These are phyloP conservation scores for Fusarium armeniacum DNA, from an alignment of 2,329 filamentous ascomycete genomes.

Conservation along the genomic window DNA sequence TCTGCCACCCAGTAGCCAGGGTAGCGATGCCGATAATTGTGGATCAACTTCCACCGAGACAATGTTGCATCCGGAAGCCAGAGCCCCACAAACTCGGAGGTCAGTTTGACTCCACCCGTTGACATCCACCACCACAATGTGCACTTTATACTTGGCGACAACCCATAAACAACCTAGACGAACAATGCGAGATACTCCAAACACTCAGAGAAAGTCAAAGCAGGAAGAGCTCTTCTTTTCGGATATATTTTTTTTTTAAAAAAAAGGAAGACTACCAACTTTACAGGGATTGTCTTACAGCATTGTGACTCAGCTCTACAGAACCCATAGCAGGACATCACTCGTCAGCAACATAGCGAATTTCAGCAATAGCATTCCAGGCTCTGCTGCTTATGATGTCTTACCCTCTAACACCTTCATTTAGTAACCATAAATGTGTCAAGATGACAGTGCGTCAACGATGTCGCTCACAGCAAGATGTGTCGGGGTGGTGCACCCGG, in stretches of 20 bases:
- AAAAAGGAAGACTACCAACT: not conserved
- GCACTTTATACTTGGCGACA: not conserved
- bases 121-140: not conserved
- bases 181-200: too few species aligned
- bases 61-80: not conserved
- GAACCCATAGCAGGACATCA: not conserved
- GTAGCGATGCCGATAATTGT: not conserved
- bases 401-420: not conserved
- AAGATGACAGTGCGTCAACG: not conserved
- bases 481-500: not conserved
- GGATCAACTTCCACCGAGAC: not conserved
- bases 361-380: too few species aligned
- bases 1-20: too few species aligned
- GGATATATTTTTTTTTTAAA: too few species aligned
- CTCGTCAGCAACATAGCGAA: not conserved
- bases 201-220: too few species aligned
- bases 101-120: not conserved
- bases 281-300: not conserved
- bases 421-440: not conserved
- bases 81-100: constrained; percentile 3
- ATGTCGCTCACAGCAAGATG: not conserved
- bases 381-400: rapidly evolving
- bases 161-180: not conserved
- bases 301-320: not conserved
- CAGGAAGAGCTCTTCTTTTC: too few species aligned